Evolutionary conservation across 1,284 basidiomycete species (phyloP), one percentile per base, ranked within the genome.

Genomic region (Somion occarium): DNA sequence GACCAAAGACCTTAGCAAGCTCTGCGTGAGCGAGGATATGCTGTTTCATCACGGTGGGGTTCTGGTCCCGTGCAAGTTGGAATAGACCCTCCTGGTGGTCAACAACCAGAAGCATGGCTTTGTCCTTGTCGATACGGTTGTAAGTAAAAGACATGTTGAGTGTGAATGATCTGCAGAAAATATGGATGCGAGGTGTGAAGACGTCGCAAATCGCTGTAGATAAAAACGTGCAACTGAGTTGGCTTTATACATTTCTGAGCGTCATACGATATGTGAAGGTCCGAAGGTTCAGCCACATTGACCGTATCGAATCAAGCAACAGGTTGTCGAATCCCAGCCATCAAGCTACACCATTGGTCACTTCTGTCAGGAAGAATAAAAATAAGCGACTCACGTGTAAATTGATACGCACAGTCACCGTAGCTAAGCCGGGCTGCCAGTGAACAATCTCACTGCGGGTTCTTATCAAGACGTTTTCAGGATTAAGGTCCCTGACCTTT

Each of bases 1-100:
- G 30, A 30, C 38, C 27, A 38, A 52, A 52, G 13, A 52, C 38
- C 26, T 52, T 48, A n/a, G 30, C 51, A 3, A 52, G 41, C 20
- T 38, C 27, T 5, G 52, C 48, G 23, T 50, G 52, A 13, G 49
- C 49, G 20, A 53, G 26, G 25, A 53, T 39, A 26, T 47, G 46
- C n/a, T 7, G 25, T 25, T 50, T 49, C 27, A 53, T 39, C n/a
- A 24, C 9, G 2, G 39, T 43, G 11, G 52, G 3, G 23, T 24
- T 38, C 12, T 23, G 22, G 48, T 53, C 52, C n/a, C 48, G 41
- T 3, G 23, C 41, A 12, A 53, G 24, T 38, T 38, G 38, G 49
- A 25, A 51, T 7, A 53, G 49, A 19, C 49, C 52, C 25, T 47
- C 49, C 38, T 53, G 50, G n/a, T 46, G 44, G 34, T 53, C 52